phyloP scores from a whole-genome alignment of 768 basidiomycete genomes.

The Cyclocybe aegerita region DNA sequence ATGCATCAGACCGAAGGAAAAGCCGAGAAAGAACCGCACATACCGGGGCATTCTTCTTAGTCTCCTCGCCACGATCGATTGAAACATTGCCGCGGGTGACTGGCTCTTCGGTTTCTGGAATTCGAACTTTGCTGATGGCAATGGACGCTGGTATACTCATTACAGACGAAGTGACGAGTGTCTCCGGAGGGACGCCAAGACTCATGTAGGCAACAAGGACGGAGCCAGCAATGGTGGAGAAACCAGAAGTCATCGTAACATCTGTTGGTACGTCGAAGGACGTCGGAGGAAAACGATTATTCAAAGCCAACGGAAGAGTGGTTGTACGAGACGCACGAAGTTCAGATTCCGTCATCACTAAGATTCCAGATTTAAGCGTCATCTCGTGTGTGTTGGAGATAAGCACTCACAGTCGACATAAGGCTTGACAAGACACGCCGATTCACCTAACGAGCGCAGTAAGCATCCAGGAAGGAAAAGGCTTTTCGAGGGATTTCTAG shows the following conservation, averaged over 20 bases:
- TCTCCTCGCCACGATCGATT: slow-evolving; percentile 71
- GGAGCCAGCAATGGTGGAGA: slow-evolving; percentile 90
- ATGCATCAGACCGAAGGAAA: slow-evolving; percentile 1
- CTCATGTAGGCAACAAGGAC: slow-evolving; percentile 82
- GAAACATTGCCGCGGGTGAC: slow-evolving; percentile 79
- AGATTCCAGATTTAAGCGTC: neutral
- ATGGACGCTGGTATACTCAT: slow-evolving; percentile 98
- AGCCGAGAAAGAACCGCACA: slow-evolving; percentile 13
- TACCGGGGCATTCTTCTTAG: slow-evolving; percentile 50
- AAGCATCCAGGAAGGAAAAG: neutral
- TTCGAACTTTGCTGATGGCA: slow-evolving; percentile 82
- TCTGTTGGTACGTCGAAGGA: slow-evolving; percentile 27
- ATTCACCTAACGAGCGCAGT: slow-evolving; percentile 47
- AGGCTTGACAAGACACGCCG: slow-evolving; percentile 81
- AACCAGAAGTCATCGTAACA: slow-evolving; percentile 86
- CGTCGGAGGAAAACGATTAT: neutral
- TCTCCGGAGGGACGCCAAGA: slow-evolving; percentile 74
- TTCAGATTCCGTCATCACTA: slow-evolving; percentile 81
- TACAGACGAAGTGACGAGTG: slow-evolving; percentile 84
- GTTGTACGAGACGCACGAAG: slow-evolving; percentile 43
- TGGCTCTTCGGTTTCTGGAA: slow-evolving; percentile 82
- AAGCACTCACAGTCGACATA: slow-evolving; percentile 61
- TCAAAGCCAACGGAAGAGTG: neutral
- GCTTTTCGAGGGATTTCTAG: neutral
- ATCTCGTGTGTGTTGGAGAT: neutral